phyloP scores from a whole-genome alignment of 2,329 filamentous ascomycete genomes.

The Triangularia verruculosa region DNA sequence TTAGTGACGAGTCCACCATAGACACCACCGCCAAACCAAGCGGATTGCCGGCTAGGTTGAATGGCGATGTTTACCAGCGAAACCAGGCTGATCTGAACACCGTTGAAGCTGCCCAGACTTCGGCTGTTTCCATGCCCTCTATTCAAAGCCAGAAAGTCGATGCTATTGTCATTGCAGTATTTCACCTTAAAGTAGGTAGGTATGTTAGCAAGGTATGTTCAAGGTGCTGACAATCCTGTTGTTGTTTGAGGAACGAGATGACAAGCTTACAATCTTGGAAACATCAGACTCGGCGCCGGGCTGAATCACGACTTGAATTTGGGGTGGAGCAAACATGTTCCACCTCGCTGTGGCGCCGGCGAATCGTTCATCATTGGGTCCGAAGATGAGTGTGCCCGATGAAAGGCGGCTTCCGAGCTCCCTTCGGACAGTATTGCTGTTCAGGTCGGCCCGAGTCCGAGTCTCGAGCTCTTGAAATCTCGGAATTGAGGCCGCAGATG shows the following conservation, averaged over 20 bases:
- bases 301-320: conserved; percentile 7
- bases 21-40: conserved; percentile 10
- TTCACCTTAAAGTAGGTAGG: conserved; percentile 1
- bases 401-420: conserved; percentile 10
- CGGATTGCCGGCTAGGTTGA: background rate
- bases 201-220: background rate
- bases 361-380: conserved; percentile 1
- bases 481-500: background rate
- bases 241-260: background rate
- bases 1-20: conserved; percentile 1
- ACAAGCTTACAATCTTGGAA: conserved; percentile 1
- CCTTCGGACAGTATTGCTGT: background rate
- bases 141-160: conserved; percentile 6
- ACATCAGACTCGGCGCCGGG: conserved; percentile 8
- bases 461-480: background rate
- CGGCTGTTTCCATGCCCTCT: background rate
- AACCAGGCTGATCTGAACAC: conserved; percentile 13
- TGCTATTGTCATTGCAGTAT: conserved; percentile 13
- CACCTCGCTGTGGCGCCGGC: background rate
- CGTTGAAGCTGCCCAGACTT: conserved; percentile 1
- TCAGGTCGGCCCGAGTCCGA: background rate
- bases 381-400: conserved; percentile 4
- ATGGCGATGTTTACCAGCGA: conserved; percentile 6
- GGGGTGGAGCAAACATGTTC: conserved; percentile 2
- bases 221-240: background rate